Base-by-base conservation (phyloP, 169 alveolate genomes). In the Plasmodium vinckei region DNA sequence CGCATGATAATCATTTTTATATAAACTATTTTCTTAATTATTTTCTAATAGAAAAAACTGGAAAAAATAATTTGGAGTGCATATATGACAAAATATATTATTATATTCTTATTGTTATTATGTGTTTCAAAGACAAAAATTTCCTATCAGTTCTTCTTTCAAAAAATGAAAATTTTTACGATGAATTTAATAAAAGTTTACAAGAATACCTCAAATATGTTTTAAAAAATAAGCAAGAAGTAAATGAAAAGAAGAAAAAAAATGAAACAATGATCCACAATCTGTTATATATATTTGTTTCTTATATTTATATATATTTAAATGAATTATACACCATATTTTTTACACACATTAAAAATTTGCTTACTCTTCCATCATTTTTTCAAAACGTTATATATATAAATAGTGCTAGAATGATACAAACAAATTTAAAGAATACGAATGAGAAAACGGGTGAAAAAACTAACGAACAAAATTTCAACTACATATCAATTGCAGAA, bases 321-420 rank as follows among this genome's bases (percentile, higher is more conserved):
- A 77, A 77, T 59, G 88, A 77, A 51, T 46, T 77, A 9, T 77
- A 77, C 67, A 63, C 63, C 23, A 77, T 77, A 47, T 77, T 77
- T 51, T 77, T 77, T 42, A 77, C 75, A 5, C 88, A 77, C 23
- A 57, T 77, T 23, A 77, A 77, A 64, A 77, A 77, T 63, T 21
- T 65, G 17, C 64, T 77, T n/a, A 64, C 77, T 13, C 27, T 77
- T 7, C 88, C 88, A 1, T 77, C 88, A 44, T 77, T 77, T 65
- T 77, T 77, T 77, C 73, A 77, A 63, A 77, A 77, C 63, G 42
- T 77, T 19, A 77, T 77, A 63, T 77, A 77, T 77, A 69, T 77
- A 57, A 56, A 17, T 42, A 51, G 17, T n/a, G 42, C 3, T 33
- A 7, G 7, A 33, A 33, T 33, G 6, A 33, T 33, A 33, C 42